Evolutionary conservation across 1,139 yeast species (phyloP).

Genomic region (Sugiyamaella pinicola): DNA sequence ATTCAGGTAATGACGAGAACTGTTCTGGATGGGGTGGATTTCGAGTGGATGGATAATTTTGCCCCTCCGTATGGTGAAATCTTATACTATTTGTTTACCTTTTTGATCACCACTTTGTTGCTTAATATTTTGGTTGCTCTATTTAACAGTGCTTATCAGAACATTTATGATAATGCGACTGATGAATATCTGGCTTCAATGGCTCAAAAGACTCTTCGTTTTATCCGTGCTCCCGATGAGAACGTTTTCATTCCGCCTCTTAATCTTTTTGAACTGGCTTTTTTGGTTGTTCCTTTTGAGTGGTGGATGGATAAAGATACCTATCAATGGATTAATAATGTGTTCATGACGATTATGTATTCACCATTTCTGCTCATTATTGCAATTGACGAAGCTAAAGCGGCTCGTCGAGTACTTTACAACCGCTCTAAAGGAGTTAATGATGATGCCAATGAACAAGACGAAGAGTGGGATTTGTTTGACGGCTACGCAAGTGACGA

Average conservation of each 20-base stretch:
- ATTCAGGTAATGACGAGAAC: conserved; percentile 68
- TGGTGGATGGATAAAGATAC: conserved; percentile 44
- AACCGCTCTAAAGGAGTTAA: conserved; percentile 65
- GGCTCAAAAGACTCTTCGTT: conserved; percentile 80
- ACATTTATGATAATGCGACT: conserved; percentile 78
- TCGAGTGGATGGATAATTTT: conserved; percentile 66
- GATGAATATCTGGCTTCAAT: conserved; percentile 84
- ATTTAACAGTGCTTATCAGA: conserved; percentile 80
- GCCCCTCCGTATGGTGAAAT: conserved; percentile 85
- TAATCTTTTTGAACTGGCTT: conserved; percentile 64
- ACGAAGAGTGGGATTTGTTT: conserved; percentile 79
- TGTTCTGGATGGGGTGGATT: conserved; percentile 71
- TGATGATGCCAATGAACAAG: conserved; percentile 80
- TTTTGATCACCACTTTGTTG: conserved; percentile 58
- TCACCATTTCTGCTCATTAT: conserved; percentile 65
- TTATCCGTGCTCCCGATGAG: conserved; percentile 85
- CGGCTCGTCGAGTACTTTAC: conserved; percentile 70
- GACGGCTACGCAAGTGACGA: conserved; percentile 60
- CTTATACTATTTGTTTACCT: conserved; percentile 73
- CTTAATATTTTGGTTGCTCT: conserved; percentile 83
- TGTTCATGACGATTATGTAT: conserved; percentile 65
- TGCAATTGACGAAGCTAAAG: conserved; percentile 62
- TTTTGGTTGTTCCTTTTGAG: conserved; percentile 47
- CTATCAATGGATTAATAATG: conserved; percentile 38
- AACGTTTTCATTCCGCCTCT: conserved; percentile 86